phyloP scores from a whole-genome alignment of 345 rosid species.

The Hirschfeldia incana region DNA sequence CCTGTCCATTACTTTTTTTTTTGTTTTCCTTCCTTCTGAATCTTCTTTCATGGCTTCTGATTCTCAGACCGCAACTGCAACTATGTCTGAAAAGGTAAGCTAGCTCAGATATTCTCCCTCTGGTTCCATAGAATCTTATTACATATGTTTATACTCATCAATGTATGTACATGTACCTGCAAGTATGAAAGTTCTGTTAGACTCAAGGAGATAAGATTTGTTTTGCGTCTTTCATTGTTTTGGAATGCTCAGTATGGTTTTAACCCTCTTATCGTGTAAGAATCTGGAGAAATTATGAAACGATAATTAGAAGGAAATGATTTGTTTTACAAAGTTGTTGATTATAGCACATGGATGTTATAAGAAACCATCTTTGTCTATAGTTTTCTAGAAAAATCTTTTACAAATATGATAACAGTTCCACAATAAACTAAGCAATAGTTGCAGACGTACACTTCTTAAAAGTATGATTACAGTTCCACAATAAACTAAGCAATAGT shows the following conservation, averaged over 20 bases:
- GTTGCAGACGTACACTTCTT: background rate
- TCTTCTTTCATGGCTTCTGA: conserved; percentile 43
- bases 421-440: background rate
- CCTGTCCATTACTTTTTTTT: conserved; percentile 38
- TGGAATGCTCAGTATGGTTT: background rate
- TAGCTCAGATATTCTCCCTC: background rate
- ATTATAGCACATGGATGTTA: conserved; percentile 14
- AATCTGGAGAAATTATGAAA: conserved; percentile 8
- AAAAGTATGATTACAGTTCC: background rate
- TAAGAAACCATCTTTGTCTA: conserved; percentile 7
- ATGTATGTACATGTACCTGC: background rate
- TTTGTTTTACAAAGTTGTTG: background rate
- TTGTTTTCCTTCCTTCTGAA: conserved; percentile 5
- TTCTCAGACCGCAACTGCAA: conserved; percentile 31
- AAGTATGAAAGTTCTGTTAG: background rate
- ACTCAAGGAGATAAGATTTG: background rate
- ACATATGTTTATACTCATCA: background rate
- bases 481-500: background rate
- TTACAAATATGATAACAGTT: background rate
- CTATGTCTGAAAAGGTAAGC: conserved; percentile 32
- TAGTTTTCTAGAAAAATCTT: conserved; percentile 3
- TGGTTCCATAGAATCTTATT: background rate
- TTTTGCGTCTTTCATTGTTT: background rate
- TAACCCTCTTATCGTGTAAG: background rate
- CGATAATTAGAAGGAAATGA: conserved; percentile 3